These are phyloP conservation scores for Apiotrichum gracile DNA, from an alignment of 1,284 basidiomycete genomes.

Conservation along the genomic window DNA sequence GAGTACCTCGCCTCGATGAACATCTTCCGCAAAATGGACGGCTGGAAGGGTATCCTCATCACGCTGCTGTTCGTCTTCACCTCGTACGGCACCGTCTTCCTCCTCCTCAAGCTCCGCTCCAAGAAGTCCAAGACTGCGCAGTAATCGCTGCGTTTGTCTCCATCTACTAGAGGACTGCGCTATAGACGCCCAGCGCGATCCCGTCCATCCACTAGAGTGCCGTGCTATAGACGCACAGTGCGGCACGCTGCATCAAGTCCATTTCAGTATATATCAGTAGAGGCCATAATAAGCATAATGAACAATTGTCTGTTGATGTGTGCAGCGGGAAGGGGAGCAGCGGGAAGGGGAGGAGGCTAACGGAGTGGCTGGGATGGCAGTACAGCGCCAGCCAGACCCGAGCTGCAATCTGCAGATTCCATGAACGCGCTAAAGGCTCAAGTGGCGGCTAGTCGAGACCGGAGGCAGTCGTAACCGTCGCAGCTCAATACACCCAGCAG, in stretches of 20 bases:
- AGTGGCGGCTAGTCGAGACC: no score
- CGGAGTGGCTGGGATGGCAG: no score
- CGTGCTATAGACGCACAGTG: background rate
- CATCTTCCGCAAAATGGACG: conserved; percentile 23
- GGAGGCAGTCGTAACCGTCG: no score
- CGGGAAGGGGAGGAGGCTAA: no score
- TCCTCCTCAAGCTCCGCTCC: conserved; percentile 32
- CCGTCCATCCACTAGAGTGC: background rate
- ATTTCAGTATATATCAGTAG: background rate
- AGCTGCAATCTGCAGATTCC: no score
- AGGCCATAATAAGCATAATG: no score
- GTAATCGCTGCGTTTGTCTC: no score
- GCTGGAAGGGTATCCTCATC: conserved; percentile 37
- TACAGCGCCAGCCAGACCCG: no score
- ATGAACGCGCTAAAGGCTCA: no score
- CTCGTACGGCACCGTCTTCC: conserved; percentile 29
- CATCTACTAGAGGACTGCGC: background rate
- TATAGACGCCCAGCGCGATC: background rate
- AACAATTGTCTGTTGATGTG: no score
- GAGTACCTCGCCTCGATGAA: conserved; percentile 37
- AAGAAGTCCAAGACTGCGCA: conserved; percentile 27
- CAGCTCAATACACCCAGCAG: no score
- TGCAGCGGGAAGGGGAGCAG: no score
- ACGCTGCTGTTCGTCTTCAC: conserved; percentile 26
- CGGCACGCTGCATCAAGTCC: background rate